These are phyloP conservation scores for Serendipita indica DNA, from an alignment of 768 basidiomycete species.

Conservation along the genomic window DNA sequence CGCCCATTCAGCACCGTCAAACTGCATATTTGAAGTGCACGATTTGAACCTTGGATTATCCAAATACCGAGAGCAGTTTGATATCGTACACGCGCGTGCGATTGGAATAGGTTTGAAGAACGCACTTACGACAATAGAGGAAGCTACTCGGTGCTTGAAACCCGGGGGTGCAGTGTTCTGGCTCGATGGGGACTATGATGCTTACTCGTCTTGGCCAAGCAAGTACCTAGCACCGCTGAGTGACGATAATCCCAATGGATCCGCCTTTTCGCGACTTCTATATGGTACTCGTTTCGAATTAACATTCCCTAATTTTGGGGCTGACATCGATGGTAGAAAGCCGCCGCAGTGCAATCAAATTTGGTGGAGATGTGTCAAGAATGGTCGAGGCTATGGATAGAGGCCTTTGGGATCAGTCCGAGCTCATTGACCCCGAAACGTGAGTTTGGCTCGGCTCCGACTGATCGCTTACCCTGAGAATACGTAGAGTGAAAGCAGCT, in stretches of 20 bases:
- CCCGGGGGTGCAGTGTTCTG: constrained; percentile 2
- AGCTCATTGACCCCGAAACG: too few species aligned
- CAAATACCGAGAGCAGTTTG: background rate
- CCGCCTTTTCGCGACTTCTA: background rate
- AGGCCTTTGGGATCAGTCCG: too few species aligned
- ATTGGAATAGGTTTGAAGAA: background rate
- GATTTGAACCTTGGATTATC: background rate
- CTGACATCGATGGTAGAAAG: background rate
- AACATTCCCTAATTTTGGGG: background rate
- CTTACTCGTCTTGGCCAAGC: background rate
- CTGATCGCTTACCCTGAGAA: too few species aligned
- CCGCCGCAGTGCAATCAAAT: background rate
- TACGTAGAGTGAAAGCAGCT: too few species aligned
- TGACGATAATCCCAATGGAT: background rate
- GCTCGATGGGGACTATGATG: constrained; percentile 5
- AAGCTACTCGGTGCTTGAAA: background rate
- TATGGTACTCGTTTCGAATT: background rate
- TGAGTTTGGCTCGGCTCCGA: too few species aligned
- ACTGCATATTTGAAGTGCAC: constrained; percentile 2
- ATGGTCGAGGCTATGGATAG: constrained; percentile 1
- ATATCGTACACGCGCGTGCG: background rate
- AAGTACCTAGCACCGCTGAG: background rate
- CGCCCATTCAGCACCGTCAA: background rate
- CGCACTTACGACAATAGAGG: background rate
- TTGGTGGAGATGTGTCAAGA: background rate